Evolutionary conservation across 2,329 filamentous ascomycete genomes (phyloP), one percentile per base, ranked within the genome.

Genomic region (Byssothecium circinans): DNA sequence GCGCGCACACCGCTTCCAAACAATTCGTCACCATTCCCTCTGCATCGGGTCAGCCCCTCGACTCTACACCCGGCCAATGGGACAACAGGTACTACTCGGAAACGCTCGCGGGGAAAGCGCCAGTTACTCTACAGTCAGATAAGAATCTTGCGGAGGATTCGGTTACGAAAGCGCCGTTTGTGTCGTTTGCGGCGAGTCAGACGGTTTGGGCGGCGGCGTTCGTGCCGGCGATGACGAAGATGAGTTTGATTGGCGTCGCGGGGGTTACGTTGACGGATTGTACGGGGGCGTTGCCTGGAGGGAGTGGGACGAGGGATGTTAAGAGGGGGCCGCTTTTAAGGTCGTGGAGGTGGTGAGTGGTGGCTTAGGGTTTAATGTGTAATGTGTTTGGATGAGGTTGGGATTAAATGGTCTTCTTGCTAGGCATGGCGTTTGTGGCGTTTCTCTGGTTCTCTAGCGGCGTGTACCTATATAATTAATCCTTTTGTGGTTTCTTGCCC

Each of bases 61-160:
- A 73, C 53, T 61, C 63, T 1, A 71, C 69, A 1, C 63, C 65
- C 2, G 70, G 70, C 3, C 45, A 55, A 14, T 73, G 70, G 70
- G 69, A 72, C 44, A 62, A 63, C 41, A 65, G 61, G 17, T 72
- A 58, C 54, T 73, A 70, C 49, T 45, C 47, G 2, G 65, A 73
- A 46, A 71, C 67, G 1, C 54, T 60, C 25, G 47, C 35, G 1
- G 59, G 60, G 4, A 57, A 42, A 14, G 65, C 67, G 2, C 67
- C 69, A 0, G 66, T 64, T 23, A 67, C 60, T 0, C 50, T 70
- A 0, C 50, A 52, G 5, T 43, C 63, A 0, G 68, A 71, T 41
- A 64, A 55, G 52, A 63, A 57, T 27, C 35, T 71, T 14, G 58
- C 64, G 0, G 52, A 58, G 22, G 47, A 68, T 32, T 53, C 54